Evolutionary conservation across 257 asterid genomes (phyloP).

Genomic region (Nicotiana obtusifolia): DNA sequence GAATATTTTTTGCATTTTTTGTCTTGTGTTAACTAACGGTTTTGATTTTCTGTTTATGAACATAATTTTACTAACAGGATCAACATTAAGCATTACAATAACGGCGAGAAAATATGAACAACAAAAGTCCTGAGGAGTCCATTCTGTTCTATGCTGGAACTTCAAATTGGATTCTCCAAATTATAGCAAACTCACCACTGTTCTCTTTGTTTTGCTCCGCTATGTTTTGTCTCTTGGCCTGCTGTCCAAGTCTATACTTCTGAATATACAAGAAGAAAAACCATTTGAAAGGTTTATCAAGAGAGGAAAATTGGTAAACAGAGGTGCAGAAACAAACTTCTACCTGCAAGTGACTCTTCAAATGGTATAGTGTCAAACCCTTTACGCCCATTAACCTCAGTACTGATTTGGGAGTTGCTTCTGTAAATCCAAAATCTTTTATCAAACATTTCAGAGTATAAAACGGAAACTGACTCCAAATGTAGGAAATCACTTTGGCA

Average conservation of each 20-base stretch:
- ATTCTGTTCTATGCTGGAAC: neutral
- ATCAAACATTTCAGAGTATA: neutral
- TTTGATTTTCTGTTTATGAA: no score
- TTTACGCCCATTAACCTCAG: slow-evolving; percentile 81
- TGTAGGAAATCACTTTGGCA: neutral
- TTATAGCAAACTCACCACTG: slow-evolving; percentile 33
- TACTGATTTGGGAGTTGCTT: slow-evolving; percentile 93
- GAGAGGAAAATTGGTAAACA: neutral
- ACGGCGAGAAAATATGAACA: neutral
- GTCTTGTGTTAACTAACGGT: no score
- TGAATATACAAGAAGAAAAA: slow-evolving; percentile 20
- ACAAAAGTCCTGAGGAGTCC: neutral
- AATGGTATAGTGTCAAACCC: slow-evolving; percentile 78
- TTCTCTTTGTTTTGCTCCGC: slow-evolving; percentile 33
- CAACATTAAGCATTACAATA: neutral
- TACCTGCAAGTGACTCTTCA: slow-evolving; percentile 93
- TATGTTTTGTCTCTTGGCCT: slow-evolving; percentile 43
- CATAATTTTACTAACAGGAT: no score
- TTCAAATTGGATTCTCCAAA: neutral
- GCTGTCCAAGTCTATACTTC: slow-evolving; percentile 92
- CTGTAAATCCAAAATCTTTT: slow-evolving; percentile 37
- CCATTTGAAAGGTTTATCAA: neutral
- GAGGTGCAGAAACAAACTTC: neutral
- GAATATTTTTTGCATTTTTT: no score
- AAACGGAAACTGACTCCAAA: neutral